Conservation (phyloP, 352 stramenopile genomes). For the Peronospora destructor region DNA sequence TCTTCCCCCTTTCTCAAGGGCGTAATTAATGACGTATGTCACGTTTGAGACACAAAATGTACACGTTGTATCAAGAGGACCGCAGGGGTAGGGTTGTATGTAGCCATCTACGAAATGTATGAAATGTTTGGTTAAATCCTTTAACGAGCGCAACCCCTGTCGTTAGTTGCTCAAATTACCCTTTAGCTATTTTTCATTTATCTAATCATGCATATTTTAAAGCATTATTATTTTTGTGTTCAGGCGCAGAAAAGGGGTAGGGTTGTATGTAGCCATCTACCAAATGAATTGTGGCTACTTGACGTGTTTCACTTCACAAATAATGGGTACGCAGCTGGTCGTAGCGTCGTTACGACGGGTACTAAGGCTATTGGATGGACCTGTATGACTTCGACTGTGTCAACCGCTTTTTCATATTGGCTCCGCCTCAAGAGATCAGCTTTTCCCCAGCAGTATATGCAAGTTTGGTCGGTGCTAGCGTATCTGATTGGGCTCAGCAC, state of each 20-base stretch:
- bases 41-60: slow-evolving; percentile 7
- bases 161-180: too few relatives aligned
- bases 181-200: too few relatives aligned
- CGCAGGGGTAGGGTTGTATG: neutral
- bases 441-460: slow-evolving; percentile 56
- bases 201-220: too few relatives aligned
- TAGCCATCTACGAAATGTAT: neutral
- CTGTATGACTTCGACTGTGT: slow-evolving; percentile 81
- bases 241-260: too few relatives aligned
- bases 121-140: too few relatives aligned
- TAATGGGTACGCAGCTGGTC: too few relatives aligned
- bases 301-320: neutral
- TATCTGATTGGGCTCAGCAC: slow-evolving; percentile 36
- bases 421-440: slow-evolving; percentile 54
- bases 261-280: too few relatives aligned
- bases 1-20: slow-evolving; percentile 12
- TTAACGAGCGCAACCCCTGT: too few relatives aligned
- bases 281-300: too few relatives aligned
- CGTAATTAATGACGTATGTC: neutral
- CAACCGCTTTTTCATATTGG: slow-evolving; percentile 62
- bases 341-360: slow-evolving; percentile 60
- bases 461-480: slow-evolving; percentile 45
- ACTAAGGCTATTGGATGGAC: slow-evolving; percentile 56
- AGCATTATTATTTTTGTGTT: too few relatives aligned
- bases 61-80: slow-evolving; percentile 6